phyloP scores from a whole-genome alignment of 1,139 yeast species.

The Saccharomycopsis crataegensis region DNA sequence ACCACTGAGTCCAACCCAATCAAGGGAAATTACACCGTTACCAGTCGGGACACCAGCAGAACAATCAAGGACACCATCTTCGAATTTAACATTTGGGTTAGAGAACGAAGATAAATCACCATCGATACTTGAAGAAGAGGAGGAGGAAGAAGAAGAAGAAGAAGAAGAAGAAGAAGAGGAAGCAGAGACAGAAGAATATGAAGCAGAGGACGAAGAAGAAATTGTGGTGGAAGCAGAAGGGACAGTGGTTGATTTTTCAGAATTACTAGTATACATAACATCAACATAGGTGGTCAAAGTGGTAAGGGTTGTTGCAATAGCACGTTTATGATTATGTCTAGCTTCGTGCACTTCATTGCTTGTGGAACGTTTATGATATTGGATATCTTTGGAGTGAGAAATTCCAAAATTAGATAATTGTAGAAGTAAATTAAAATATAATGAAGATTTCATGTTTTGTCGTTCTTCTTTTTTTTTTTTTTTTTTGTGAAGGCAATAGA shows the following conservation, averaged over 20 bases:
- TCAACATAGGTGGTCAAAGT: conserved; percentile 2
- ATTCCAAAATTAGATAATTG: neutral
- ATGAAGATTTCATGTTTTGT: neutral
- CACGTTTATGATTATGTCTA: conserved; percentile 1
- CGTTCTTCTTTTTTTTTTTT: neutral
- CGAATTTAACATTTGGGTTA: conserved; percentile 46
- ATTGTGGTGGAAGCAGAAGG: conserved; percentile 20
- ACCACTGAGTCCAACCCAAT: conserved; percentile 58
- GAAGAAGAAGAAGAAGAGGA: conserved; percentile 24
- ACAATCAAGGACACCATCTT: conserved; percentile 60
- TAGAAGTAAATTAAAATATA: neutral
- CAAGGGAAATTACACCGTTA: conserved; percentile 62
- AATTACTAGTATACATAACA: neutral
- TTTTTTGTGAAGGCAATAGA: neutral
- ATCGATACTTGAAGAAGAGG: conserved; percentile 24
- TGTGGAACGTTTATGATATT: neutral
- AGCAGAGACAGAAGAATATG: conserved; percentile 24
- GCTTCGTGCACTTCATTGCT: neutral
- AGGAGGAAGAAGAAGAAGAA: neutral
- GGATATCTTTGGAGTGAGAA: neutral
- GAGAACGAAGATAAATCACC: conserved; percentile 53
- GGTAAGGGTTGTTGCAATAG: neutral
- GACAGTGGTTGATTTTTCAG: neutral
- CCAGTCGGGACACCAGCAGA: conserved; percentile 51
- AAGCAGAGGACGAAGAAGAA: conserved; percentile 18